Conservation (phyloP, 2,329 filamentous ascomycete genomes). For the Bipolaris gigantea region DNA sequence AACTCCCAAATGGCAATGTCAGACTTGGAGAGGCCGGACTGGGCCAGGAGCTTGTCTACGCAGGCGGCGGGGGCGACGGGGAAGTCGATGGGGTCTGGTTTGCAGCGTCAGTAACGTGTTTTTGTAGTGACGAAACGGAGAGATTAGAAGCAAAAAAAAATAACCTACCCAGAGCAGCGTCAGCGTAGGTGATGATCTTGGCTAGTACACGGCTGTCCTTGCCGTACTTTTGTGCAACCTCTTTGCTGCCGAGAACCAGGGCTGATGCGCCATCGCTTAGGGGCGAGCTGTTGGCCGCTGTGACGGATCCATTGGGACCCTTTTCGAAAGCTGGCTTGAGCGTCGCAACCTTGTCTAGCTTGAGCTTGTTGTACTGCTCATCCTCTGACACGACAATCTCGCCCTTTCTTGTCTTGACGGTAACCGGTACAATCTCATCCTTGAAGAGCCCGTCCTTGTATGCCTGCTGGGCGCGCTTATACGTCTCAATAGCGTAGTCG, state of each 20-base stretch:
- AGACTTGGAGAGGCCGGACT: conserved; percentile 86
- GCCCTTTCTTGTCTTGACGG: conserved; percentile 80
- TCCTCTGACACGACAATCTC: conserved; percentile 75
- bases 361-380: conserved; percentile 86
- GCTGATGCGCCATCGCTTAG: conserved; percentile 95
- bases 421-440: conserved; percentile 88
- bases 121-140: background rate
- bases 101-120: conserved; percentile 6
- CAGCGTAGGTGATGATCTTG: conserved; percentile 79
- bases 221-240: conserved; percentile 78
- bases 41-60: conserved; percentile 83
- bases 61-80: conserved; percentile 90
- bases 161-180: conserved; percentile 69
- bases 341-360: conserved; percentile 80
- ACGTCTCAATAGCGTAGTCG: conserved; percentile 84
- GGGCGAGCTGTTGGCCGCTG: conserved; percentile 89
- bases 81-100: conserved; percentile 80
- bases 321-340: conserved; percentile 92
- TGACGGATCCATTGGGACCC: conserved; percentile 87
- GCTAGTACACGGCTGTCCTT: conserved; percentile 80
- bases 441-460: conserved; percentile 82
- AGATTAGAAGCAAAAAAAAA: too few relatives aligned
- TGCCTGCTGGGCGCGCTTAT: conserved; percentile 84
- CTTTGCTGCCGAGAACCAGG: conserved; percentile 79
- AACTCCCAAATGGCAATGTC: conserved; percentile 97